phyloP scores from a whole-genome alignment of 2,329 filamentous ascomycete genomes.

The Fusarium pseudonygamai region DNA sequence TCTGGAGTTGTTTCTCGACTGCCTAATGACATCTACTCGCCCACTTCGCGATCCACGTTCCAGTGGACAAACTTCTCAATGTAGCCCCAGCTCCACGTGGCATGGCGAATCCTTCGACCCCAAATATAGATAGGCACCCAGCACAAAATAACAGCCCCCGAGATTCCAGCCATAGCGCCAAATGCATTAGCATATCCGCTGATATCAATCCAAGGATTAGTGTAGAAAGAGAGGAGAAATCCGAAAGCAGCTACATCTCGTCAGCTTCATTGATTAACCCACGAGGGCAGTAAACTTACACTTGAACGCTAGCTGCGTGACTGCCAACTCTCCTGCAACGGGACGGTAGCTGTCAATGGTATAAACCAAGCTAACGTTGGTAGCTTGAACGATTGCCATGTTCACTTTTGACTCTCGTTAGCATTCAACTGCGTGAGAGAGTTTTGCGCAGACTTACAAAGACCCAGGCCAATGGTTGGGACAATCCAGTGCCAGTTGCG shows the following conservation, averaged over 20 bases:
- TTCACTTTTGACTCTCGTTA: constrained; percentile 47
- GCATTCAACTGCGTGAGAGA: rapidly evolving
- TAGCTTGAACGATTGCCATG: constrained; percentile 65
- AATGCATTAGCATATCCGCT: constrained; percentile 62
- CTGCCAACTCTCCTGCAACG: constrained; percentile 63
- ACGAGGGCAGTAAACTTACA: constrained; percentile 44
- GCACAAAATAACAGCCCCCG: not conserved
- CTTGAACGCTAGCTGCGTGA: constrained; percentile 65
- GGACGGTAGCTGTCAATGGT: constrained; percentile 67
- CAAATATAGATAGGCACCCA: not conserved
- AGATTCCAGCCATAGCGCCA: constrained; percentile 63
- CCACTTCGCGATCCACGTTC: not conserved
- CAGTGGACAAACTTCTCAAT: not conserved
- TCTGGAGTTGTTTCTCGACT: rapidly evolving
- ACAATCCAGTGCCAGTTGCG: constrained; percentile 63
- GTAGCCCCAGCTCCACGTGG: not conserved
- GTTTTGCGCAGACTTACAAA: constrained; percentile 34
- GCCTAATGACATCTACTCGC: not conserved
- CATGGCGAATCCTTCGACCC: not conserved
- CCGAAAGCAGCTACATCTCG: constrained; percentile 58
- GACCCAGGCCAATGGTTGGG: constrained; percentile 62
- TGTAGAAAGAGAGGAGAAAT: constrained; percentile 68
- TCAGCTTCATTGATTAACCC: not conserved
- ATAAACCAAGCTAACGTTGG: constrained; percentile 66
- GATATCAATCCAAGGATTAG: constrained; percentile 64